Base-by-base conservation (phyloP, 2,329 filamentous ascomycete genomes). In the Aureobasidium pullulans region DNA sequence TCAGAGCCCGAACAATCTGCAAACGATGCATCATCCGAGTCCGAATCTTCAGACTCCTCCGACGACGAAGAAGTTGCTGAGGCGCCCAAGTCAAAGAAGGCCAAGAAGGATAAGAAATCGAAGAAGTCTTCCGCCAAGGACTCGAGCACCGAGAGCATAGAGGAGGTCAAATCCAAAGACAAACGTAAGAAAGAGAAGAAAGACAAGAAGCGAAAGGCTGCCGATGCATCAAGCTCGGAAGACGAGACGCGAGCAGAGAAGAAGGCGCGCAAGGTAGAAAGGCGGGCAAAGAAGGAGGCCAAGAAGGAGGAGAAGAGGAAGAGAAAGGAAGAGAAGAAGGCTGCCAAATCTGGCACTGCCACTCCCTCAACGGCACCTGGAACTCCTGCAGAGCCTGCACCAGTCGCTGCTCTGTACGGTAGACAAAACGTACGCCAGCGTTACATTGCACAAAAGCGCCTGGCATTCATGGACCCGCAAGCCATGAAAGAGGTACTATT, bases 371-470 rank as follows among this genome's bases (percentile, higher is more conserved):
- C 44, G 2, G 37, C 34, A 9, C 43, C 54, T n/a, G 43, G 34
- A 19, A 54, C 48, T 16, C 57, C 57, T 50, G 61, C 46, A 31
- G 52, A 58, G 34, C 40, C 57, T 40, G 42, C 60, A 36, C 42
- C 68, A 53, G 62, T 59, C 42, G 60, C 67, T 29, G 60, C 61
- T 32, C 52, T 61, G 19, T 64, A 61, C 13, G 66, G 68, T 53
- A 82, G 90, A 64, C 89, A 92, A 70, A 82, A 88, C 58, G 84
- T 92, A 48, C 80, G 93, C 63, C 85, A 89, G 65, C 82, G 90
- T 62, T 90, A 92, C 72, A 96, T 97, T 68, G 87, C 87, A 60
- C 89, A 94, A 67, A 97, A 97, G 78, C 86, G 85, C 67, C 84
- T 87, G 76, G 91, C 92, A 2, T 82, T 91, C 61, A 82, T 90